These are phyloP conservation scores for Russula lepida DNA, from an alignment of 768 basidiomycete species.

Conservation along the genomic window DNA sequence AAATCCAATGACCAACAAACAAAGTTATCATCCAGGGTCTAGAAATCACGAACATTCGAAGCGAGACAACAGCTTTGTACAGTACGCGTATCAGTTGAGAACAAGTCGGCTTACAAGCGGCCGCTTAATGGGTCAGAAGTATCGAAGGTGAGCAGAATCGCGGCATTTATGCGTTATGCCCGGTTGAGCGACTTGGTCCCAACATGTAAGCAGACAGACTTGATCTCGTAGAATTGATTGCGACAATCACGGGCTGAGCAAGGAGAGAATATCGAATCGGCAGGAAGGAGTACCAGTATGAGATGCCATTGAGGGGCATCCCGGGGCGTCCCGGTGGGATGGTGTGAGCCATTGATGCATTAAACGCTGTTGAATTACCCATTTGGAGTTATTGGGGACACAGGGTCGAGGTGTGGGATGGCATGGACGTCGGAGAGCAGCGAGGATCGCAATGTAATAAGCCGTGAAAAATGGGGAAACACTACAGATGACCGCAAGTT, in stretches of 20 bases:
- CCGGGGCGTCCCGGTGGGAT: neutral
- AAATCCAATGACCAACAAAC: neutral
- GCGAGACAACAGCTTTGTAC: neutral
- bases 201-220: neutral
- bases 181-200: neutral
- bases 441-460: neutral
- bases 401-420: neutral
- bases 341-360: neutral
- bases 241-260: neutral
- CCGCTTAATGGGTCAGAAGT: neutral
- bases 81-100: neutral
- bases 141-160: neutral
- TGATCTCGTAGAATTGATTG: neutral
- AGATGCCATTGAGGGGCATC: neutral
- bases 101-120: neutral
- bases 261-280: neutral
- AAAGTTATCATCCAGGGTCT: neutral
- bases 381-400: neutral
- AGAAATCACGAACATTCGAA: neutral
- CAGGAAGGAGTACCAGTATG: neutral
- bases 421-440: neutral
- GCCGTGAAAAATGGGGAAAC: slow-evolving; percentile 9
- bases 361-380: neutral
- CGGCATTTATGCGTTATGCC: slow-evolving; percentile 1
- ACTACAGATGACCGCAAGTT: neutral